phyloP scores from a whole-genome alignment of 257 asterid genomes.

The Pogostemon cablin region DNA sequence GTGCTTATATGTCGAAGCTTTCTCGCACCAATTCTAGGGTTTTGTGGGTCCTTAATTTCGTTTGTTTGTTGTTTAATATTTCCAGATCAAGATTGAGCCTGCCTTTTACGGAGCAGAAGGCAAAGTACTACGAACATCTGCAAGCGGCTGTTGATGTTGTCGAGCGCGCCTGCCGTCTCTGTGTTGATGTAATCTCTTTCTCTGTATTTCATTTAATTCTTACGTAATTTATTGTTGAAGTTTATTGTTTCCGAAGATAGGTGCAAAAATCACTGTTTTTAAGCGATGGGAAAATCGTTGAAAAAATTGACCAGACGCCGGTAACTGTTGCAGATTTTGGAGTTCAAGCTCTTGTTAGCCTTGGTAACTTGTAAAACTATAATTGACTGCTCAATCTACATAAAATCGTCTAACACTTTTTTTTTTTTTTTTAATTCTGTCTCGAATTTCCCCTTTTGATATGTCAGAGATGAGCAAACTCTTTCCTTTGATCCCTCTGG shows the following conservation, averaged over 20 bases:
- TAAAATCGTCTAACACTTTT: background rate
- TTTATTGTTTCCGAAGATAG: slow-evolving; percentile 42
- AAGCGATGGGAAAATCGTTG: slow-evolving; percentile 57
- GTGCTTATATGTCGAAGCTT: background rate
- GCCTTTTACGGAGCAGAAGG: slow-evolving; percentile 65
- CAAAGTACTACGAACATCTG: slow-evolving; percentile 68
- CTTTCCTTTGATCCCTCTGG: slow-evolving; percentile 88
- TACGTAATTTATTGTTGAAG: slow-evolving; percentile 6
- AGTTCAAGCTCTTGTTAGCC: slow-evolving; percentile 93
- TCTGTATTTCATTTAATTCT: background rate
- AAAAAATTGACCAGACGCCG: slow-evolving; percentile 83
- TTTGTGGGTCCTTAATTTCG: slow-evolving; percentile 16
- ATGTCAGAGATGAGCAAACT: slow-evolving; percentile 67
- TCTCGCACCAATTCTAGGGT: slow-evolving; percentile 34
- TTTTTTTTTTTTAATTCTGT: slow-evolving; percentile 17
- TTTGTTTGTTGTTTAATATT: slow-evolving; percentile 4
- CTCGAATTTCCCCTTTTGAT: background rate
- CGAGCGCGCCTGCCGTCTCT: slow-evolving; percentile 86
- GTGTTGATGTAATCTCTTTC: slow-evolving; percentile 64
- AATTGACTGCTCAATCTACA: background rate
- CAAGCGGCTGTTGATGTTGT: slow-evolving; percentile 80
- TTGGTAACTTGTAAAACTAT: slow-evolving; percentile 51
- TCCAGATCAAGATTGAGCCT: slow-evolving; percentile 63
- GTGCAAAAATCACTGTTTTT: slow-evolving; percentile 75
- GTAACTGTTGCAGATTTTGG: slow-evolving; percentile 97